Conservation (phyloP, 768 basidiomycete genomes). For the Dictyophora rubrovolvata region DNA sequence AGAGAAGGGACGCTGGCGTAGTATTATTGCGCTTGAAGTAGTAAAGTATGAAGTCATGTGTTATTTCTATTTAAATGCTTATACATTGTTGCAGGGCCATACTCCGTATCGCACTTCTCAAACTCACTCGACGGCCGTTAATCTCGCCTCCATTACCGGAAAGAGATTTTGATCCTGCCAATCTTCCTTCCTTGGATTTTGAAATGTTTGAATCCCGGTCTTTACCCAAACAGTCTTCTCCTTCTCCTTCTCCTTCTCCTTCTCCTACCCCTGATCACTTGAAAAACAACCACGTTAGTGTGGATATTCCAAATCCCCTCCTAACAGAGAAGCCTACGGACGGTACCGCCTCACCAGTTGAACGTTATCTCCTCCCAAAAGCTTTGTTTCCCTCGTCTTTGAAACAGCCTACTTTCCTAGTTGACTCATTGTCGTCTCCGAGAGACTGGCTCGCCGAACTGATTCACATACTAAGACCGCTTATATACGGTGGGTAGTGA, state of each 20-base stretch:
- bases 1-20: slow-evolving; percentile 57
- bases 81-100: slow-evolving; percentile 41
- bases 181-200: slow-evolving; percentile 40
- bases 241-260: slow-evolving; percentile 49
- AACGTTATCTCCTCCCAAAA: slow-evolving; percentile 77
- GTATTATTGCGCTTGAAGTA: slow-evolving; percentile 65
- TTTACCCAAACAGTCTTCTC: slow-evolving; percentile 33
- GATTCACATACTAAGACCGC: slow-evolving; percentile 62
- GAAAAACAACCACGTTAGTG: slow-evolving; percentile 61
- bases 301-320: slow-evolving; percentile 50
- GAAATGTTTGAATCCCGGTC: slow-evolving; percentile 45
- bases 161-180: slow-evolving; percentile 75
- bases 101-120: slow-evolving; percentile 64
- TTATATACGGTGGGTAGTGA: slow-evolving; percentile 56
- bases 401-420: slow-evolving; percentile 56
- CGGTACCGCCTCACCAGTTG: slow-evolving; percentile 47
- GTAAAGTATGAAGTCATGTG: slow-evolving; percentile 56
- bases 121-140: slow-evolving; percentile 66
- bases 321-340: slow-evolving; percentile 42
- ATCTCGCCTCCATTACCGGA: slow-evolving; percentile 75
- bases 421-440: slow-evolving; percentile 48
- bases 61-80: slow-evolving; percentile 4
- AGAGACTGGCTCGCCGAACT: slow-evolving; percentile 69
- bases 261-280: slow-evolving; percentile 71
- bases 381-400: slow-evolving; percentile 65